Conservation (phyloP, 306 rosid genomes). For the Argentina anserina region DNA sequence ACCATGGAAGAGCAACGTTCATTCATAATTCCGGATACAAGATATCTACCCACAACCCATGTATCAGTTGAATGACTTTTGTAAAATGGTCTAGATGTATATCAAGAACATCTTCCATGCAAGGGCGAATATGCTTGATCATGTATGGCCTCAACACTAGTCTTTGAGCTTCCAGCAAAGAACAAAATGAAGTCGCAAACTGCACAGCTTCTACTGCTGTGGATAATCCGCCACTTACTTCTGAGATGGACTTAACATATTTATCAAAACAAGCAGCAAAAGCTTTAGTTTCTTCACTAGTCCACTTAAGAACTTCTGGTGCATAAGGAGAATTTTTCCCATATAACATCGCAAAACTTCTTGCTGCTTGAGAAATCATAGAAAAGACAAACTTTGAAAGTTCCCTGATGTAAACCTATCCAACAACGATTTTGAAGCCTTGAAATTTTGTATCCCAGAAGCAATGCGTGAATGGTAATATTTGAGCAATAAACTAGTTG, state of each 20-base stretch:
- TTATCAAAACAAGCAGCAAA: slow-evolving; percentile 42
- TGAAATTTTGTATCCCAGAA: slow-evolving; percentile 30
- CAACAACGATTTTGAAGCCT: slow-evolving; percentile 33
- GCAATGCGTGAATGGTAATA: slow-evolving; percentile 48
- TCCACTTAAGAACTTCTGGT: slow-evolving; percentile 51
- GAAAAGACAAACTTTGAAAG: slow-evolving; percentile 64
- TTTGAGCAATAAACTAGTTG: slow-evolving; percentile 46
- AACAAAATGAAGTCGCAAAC: slow-evolving; percentile 48
- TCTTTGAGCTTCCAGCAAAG: slow-evolving; percentile 52
- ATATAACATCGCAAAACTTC: slow-evolving; percentile 46
- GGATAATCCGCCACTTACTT: slow-evolving; percentile 43
- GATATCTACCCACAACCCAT: slow-evolving; percentile 67
- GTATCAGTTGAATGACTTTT: slow-evolving; percentile 54
- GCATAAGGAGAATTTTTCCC: slow-evolving; percentile 50
- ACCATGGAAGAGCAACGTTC: slow-evolving; percentile 36
- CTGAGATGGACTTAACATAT: slow-evolving; percentile 38
- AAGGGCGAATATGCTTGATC: slow-evolving; percentile 44
- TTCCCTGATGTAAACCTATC: slow-evolving; percentile 39
- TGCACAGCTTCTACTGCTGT: slow-evolving; percentile 40
- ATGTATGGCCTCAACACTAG: slow-evolving; percentile 46
- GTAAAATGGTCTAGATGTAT: slow-evolving; percentile 53
- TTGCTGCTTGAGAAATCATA: slow-evolving; percentile 64
- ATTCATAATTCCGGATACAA: slow-evolving; percentile 49
- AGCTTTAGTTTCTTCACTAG: slow-evolving; percentile 44
- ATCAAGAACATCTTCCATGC: slow-evolving; percentile 48